These are phyloP conservation scores for Fraxinus platypoda DNA, from an alignment of 305 asterid species.

Conservation along the genomic window DNA sequence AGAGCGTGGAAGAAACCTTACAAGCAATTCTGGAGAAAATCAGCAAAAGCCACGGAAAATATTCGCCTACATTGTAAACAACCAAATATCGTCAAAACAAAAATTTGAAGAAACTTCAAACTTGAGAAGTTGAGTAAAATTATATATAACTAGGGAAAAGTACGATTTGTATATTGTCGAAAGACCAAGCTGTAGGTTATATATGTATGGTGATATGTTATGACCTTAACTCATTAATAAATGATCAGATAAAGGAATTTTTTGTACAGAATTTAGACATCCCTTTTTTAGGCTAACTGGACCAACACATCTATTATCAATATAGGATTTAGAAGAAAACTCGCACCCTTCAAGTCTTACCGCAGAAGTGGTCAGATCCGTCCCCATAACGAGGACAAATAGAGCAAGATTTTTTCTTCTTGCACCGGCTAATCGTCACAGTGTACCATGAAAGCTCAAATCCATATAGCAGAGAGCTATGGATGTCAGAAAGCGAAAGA, in stretches of 20 bases:
- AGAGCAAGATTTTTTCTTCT: fast-evolving
- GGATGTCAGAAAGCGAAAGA: constrained; percentile 20
- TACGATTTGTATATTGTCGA: background rate
- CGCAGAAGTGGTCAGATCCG: background rate
- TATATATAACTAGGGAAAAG: background rate
- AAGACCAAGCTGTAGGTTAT: too few species aligned
- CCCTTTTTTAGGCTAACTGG: background rate
- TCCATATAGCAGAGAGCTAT: constrained; percentile 27
- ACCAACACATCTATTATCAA: too few species aligned
- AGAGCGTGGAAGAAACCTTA: background rate
- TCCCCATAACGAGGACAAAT: fast-evolving
- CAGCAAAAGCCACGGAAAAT: too few species aligned
- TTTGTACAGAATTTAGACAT: too few species aligned
- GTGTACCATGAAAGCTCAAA: constrained; percentile 10
- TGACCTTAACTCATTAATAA: background rate
- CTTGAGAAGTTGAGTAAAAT: background rate
- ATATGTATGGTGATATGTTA: background rate
- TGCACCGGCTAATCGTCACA: background rate
- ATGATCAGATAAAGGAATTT: too few species aligned
- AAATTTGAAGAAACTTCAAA: background rate
- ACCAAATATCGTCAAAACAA: background rate
- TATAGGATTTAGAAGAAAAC: background rate
- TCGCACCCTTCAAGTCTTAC: background rate
- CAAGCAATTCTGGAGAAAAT: too few species aligned
- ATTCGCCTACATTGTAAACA: background rate